phyloP scores from a whole-genome alignment of 108 stramenopile species.

The Parietichytrium sp. region DNA sequence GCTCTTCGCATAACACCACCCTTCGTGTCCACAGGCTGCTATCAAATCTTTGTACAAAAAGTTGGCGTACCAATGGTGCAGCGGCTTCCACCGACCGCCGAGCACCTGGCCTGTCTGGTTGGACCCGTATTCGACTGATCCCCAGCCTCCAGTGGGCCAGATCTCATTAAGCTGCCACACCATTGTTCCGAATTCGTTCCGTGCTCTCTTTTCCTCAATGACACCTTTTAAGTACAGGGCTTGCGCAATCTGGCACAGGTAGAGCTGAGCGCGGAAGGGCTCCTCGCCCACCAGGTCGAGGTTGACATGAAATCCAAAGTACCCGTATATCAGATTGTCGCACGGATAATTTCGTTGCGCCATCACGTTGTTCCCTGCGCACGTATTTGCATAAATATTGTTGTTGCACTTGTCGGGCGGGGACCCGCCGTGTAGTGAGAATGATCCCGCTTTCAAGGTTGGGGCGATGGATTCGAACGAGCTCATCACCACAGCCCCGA shows the following conservation, averaged over 20 bases:
- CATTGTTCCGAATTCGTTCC: conserved; percentile 55
- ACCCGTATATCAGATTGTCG: conserved; percentile 55
- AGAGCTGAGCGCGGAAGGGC: conserved; percentile 57
- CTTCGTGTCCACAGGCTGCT: conserved; percentile 53
- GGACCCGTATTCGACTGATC: conserved; percentile 58
- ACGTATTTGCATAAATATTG: conserved; percentile 51
- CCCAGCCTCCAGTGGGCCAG: conserved; percentile 71
- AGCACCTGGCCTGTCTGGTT: conserved; percentile 43
- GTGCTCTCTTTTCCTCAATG: conserved; percentile 51
- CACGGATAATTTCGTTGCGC: conserved; percentile 67
- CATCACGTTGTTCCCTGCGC: conserved; percentile 60
- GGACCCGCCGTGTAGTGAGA: conserved; percentile 59
- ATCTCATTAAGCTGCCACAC: conserved; percentile 69
- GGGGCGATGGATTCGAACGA: conserved; percentile 64
- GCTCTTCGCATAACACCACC: neutral
- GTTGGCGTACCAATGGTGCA: conserved; percentile 49
- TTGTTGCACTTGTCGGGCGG: conserved; percentile 49
- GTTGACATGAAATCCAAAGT: conserved; percentile 46
- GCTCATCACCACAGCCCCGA: conserved; percentile 57
- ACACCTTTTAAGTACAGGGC: conserved; percentile 60
- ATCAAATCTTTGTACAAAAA: conserved; percentile 56
- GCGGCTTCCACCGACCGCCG: conserved; percentile 65
- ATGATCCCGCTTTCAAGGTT: conserved; percentile 42
- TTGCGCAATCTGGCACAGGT: conserved; percentile 61
- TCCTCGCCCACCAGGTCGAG: conserved; percentile 43